Conservation (phyloP, 768 basidiomycete species). For the Symmetrospora coprosmae region DNA sequence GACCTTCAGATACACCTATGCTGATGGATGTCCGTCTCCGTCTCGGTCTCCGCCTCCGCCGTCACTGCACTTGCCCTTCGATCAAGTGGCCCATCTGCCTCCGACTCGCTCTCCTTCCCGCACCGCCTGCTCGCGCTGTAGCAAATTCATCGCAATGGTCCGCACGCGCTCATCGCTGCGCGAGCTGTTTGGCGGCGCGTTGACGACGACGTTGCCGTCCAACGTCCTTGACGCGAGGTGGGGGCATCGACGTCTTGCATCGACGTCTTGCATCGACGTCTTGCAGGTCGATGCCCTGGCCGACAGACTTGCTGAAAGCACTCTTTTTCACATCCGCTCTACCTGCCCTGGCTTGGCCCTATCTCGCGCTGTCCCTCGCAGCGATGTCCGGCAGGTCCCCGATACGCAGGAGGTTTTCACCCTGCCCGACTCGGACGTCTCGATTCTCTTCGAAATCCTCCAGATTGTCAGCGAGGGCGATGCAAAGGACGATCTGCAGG, state of each 20-base stretch:
- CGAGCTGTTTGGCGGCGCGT: slow-evolving; percentile 75
- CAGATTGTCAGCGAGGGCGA: slow-evolving; percentile 47
- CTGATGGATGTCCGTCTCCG: no score
- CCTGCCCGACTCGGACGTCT: slow-evolving; percentile 52
- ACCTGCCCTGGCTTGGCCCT: background rate
- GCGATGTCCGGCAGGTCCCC: slow-evolving; percentile 67
- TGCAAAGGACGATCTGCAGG: slow-evolving; percentile 43
- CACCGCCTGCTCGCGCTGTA: no score
- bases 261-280: no score
- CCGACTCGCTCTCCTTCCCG: no score
- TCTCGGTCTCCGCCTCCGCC: no score
- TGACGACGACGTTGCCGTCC: slow-evolving; percentile 48
- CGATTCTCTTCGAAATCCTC: slow-evolving; percentile 72
- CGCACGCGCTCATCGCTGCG: no score
- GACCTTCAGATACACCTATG: no score
- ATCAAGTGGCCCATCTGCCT: no score
- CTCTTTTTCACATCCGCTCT: background rate
- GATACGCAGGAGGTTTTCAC: slow-evolving; percentile 90
- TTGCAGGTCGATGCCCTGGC: background rate
- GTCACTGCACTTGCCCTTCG: no score
- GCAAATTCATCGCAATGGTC: no score
- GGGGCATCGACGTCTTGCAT: slow-evolving; percentile 33
- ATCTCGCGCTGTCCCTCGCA: slow-evolving; percentile 31
- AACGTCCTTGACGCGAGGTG: slow-evolving; percentile 74
- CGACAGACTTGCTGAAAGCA: slow-evolving; percentile 20